Evolutionary conservation across 2,329 filamentous ascomycete genomes (phyloP).

Genomic region (Trichoderma afroharzianum): DNA sequence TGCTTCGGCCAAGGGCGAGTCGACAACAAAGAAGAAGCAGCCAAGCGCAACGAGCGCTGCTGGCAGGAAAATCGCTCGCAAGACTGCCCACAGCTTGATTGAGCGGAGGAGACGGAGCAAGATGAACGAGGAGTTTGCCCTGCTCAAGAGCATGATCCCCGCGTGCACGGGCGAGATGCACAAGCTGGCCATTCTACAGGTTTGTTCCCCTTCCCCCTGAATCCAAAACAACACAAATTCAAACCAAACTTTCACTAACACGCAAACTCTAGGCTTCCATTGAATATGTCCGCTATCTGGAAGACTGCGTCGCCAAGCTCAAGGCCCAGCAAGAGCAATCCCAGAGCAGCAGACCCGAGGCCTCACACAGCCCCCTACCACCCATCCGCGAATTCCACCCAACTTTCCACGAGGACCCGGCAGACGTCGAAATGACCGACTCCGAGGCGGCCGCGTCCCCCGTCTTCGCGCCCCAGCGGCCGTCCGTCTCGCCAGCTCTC

Average conservation of each 20-base stretch:
- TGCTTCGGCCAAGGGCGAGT: constrained; percentile 25
- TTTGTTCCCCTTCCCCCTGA: constrained; percentile 36
- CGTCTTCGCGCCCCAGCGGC: constrained; percentile 41
- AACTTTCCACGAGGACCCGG: constrained; percentile 38
- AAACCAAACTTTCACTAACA: not conserved
- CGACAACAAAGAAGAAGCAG: constrained; percentile 79
- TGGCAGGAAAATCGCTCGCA: constrained; percentile 90
- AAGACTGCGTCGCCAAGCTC: constrained; percentile 79
- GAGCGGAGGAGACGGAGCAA: constrained; percentile 86
- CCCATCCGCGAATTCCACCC: constrained; percentile 39
- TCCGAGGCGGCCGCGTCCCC: constrained; percentile 49
- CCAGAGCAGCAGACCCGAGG: constrained; percentile 27
- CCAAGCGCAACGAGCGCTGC: constrained; percentile 73
- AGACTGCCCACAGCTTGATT: constrained; percentile 94
- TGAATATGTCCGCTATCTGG: constrained; percentile 91
- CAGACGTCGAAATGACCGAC: constrained; percentile 60
- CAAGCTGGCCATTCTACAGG: constrained; percentile 92
- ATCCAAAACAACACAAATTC: not conserved
- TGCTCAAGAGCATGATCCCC: constrained; percentile 91
- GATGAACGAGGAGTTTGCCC: constrained; percentile 98
- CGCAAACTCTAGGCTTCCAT: constrained; percentile 70
- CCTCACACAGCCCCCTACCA: constrained; percentile 30
- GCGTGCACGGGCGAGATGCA: constrained; percentile 98
- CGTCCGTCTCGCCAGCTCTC: constrained; percentile 52
- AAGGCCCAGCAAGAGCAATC: constrained; percentile 55